Percentiles rank a stretch among this genome's conserved stretches.
These are phyloP conservation scores for Phytopythium cucurbitacearum DNA, from an alignment of 352 stramenopile genomes.

Conservation along the genomic window DNA sequence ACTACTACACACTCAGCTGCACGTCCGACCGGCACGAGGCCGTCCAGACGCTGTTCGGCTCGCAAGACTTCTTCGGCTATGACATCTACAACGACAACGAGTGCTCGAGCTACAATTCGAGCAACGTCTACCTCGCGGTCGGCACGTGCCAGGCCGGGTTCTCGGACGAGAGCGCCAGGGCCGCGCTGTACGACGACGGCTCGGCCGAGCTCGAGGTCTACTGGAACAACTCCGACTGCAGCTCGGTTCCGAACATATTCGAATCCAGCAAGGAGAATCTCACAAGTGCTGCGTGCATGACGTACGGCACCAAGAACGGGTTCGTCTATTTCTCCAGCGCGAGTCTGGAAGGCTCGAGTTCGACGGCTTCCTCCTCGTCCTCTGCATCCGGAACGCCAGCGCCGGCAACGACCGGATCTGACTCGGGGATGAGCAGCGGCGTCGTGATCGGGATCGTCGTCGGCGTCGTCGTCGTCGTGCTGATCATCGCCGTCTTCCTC, in stretches of 20 bases:
- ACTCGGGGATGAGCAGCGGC: conserved; percentile 14
- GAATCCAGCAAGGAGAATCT: conserved; percentile 20
- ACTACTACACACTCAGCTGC: conserved; percentile 30
- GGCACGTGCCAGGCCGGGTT: conserved; percentile 30
- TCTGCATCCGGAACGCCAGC: conserved; percentile 1
- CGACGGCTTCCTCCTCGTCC: conserved; percentile 2
- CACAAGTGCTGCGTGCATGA: conserved; percentile 15
- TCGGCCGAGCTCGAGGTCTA: conserved; percentile 38
- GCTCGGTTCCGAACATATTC: conserved; percentile 18
- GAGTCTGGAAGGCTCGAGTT: conserved; percentile 13
- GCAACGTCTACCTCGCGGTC: conserved; percentile 26
- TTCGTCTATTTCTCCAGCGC: conserved; percentile 36
- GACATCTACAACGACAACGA: conserved; percentile 19
- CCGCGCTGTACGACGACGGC: conserved; percentile 25
- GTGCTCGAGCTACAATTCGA: conserved; percentile 19
- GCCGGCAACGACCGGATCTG: background rate
- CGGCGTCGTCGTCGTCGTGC: conserved; percentile 19
- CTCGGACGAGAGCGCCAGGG: conserved; percentile 24
- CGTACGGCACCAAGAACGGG: conserved; percentile 6
- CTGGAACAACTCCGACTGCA: conserved; percentile 28
- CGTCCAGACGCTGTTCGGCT: conserved; percentile 15
- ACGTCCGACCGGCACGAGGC: conserved; percentile 17
- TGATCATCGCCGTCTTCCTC: conserved; percentile 21
- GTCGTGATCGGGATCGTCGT: conserved; percentile 27
- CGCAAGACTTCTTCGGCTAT: conserved; percentile 23